phyloP scores from a whole-genome alignment of 495 filamentous ascomycete genomes.

The Paragyromitra xinjiangensis region DNA sequence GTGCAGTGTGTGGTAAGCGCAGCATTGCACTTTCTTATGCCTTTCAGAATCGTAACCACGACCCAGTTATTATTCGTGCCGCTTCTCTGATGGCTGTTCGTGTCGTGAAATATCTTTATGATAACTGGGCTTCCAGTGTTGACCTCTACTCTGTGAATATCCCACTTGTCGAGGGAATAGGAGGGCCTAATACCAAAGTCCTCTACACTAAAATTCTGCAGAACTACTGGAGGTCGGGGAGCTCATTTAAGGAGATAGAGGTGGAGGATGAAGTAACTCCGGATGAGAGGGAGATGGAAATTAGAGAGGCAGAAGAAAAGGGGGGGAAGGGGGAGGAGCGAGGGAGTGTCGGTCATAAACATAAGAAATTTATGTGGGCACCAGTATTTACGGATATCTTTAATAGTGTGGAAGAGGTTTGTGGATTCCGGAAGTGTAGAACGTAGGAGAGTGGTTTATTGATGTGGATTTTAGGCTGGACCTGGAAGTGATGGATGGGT shows the following conservation, averaged over 20 bases:
- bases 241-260: constrained; percentile 81
- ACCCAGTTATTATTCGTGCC: constrained; percentile 76
- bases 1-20: constrained; percentile 78
- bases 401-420: constrained; percentile 75
- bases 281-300: constrained; percentile 71
- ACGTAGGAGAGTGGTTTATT: background rate
- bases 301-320: constrained; percentile 68
- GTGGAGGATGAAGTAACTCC: constrained; percentile 65
- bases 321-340: constrained; percentile 56
- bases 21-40: constrained; percentile 88
- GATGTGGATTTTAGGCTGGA: constrained; percentile 59
- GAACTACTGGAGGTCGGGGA: constrained; percentile 84
- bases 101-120: constrained; percentile 78
- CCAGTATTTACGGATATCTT: constrained; percentile 87
- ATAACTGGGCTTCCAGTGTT: constrained; percentile 76
- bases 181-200: constrained; percentile 66
- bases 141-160: constrained; percentile 91
- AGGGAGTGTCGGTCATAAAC: constrained; percentile 38
- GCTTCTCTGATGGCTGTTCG: constrained; percentile 74
- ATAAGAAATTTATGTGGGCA: constrained; percentile 91
- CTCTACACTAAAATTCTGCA: constrained; percentile 84
- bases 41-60: constrained; percentile 82
- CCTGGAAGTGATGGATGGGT: constrained; percentile 96
- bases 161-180: constrained; percentile 75
- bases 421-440: background rate